phyloP scores from a whole-genome alignment of 345 rosid genomes.

The Firmiana major region DNA sequence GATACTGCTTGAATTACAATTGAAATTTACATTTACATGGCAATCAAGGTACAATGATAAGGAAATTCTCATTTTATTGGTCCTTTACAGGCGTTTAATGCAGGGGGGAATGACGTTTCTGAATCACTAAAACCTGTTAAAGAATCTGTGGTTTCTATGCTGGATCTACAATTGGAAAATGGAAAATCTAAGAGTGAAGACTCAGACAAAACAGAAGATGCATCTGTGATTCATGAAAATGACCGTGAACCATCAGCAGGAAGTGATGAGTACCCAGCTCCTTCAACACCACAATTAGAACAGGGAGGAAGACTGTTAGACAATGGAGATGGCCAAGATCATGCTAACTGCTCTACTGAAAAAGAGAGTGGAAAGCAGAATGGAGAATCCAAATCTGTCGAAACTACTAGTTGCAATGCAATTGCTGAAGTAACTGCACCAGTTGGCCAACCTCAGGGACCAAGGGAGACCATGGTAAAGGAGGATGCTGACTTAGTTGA shows the following conservation, averaged over 20 bases:
- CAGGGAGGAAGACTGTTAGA: conserved; percentile 57
- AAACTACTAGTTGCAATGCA: conserved; percentile 54
- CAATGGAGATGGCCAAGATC: conserved; percentile 68
- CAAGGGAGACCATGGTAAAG: conserved; percentile 26
- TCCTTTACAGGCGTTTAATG: conserved; percentile 70
- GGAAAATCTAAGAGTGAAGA: conserved; percentile 25
- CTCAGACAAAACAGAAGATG: conserved; percentile 27
- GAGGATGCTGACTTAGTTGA: conserved; percentile 48
- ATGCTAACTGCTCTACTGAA: conserved; percentile 47
- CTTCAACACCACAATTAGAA: conserved; percentile 77
- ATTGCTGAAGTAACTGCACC: conserved; percentile 31
- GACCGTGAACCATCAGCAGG: conserved; percentile 32
- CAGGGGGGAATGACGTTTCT: conserved; percentile 41
- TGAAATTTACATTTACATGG: background rate
- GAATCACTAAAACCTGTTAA: conserved; percentile 69
- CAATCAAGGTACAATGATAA: background rate
- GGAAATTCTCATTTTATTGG: conserved; percentile 23
- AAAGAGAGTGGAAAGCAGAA: conserved; percentile 57
- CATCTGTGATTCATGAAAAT: conserved; percentile 28
- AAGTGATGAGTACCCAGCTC: conserved; percentile 64
- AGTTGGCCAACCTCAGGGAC: conserved; percentile 21
- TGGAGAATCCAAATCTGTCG: conserved; percentile 85
- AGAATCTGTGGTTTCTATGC: conserved; percentile 59
- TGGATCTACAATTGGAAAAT: conserved; percentile 41
- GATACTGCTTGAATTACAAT: conserved; percentile 1